Conservation (phyloP, 768 basidiomycete species). For the Thelephora ganbajun region DNA sequence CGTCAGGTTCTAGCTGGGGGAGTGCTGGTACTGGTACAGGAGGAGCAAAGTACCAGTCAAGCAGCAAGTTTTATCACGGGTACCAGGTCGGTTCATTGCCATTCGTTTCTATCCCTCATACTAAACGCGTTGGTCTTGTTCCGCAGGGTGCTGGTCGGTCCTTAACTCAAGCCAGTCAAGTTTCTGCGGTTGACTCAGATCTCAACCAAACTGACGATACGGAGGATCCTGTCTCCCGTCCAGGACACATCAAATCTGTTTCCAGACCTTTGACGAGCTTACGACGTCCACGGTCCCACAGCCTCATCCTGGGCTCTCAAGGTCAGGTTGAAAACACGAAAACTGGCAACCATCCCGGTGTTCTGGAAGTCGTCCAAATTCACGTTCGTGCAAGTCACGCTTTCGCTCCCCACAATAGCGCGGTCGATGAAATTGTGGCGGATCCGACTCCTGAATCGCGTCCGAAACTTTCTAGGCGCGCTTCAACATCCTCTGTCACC, state of each 20-base stretch:
- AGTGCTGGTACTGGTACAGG: conserved; percentile 53
- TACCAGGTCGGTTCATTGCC: conserved; percentile 38
- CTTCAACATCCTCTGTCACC: conserved; percentile 10
- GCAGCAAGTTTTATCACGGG: conserved; percentile 55
- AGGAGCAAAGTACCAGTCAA: conserved; percentile 57
- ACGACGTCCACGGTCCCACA: conserved; percentile 42
- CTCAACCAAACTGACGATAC: conserved; percentile 38
- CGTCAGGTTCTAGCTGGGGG: conserved; percentile 33
- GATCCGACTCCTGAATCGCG: conserved; percentile 9
- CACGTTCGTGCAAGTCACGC: conserved; percentile 50
- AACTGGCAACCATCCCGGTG: conserved; percentile 26
- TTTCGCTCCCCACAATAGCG: conserved; percentile 22
- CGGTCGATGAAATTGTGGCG: not conserved
- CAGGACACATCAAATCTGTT: conserved; percentile 10
- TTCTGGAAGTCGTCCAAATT: conserved; percentile 48
- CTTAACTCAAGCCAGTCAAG: conserved; percentile 56
- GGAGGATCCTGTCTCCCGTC: conserved; percentile 29
- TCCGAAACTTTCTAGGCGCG: conserved; percentile 17
- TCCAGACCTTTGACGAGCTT: conserved; percentile 9
- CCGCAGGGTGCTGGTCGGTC: conserved; percentile 53
- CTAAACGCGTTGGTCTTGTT: not conserved
- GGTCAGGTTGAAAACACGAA: conserved; percentile 25
- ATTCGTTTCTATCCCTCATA: conserved; percentile 6
- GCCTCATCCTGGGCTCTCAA: conserved; percentile 34
- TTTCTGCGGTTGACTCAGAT: conserved; percentile 38